Evolutionary conservation across 2,329 filamentous ascomycete genomes (phyloP), one percentile per base, ranked within the genome.

Genomic region (Pseudocercospora vitis): DNA sequence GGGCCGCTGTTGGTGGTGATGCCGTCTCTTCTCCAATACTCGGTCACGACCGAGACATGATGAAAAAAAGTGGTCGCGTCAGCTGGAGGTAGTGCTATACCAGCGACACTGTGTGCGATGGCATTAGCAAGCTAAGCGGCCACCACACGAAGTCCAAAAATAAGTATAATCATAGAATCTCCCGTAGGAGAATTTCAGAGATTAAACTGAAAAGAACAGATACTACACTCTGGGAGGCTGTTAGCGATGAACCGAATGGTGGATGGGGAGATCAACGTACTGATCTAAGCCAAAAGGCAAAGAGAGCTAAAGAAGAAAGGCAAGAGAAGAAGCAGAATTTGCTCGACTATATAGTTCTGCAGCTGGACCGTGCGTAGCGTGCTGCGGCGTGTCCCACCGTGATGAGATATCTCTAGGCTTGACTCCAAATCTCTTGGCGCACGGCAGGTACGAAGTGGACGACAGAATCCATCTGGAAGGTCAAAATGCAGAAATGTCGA

Each of bases 141-240:
- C 35, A 9, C 16, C 11, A 3, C 18, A 33, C 52, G 3, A 24
- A 40, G 24, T 21, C 19, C 52, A 55, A 55, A 55, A 55, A 55
- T 47, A 47, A 53, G 54, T 39, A 45, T 57, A 57, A 57, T 57
- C 54, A 42, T 42, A 44, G 32, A 57, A 53, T 21, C 21, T 9
- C 19, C 50, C 54, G 54, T 57, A 50, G 50, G 19, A 9, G 14
- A 39, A 40, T 57, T 53, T 53, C 50, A 57, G 54, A 53, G 53
- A 56, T 56, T 56, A 55, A 50, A 52, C 48, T 39, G 33, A 39
- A 14, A 16, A 53, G 23, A 40, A 50, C 47, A 26, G 21, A 50
- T 31, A 50, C 48, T 50, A 50, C 48, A 50, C 29, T 24, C 32
- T 37, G 12, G 3, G 32, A 37, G 18, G 12, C 49, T 33, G 35